These are phyloP conservation scores for Tricholoma bakamatsutake DNA, from an alignment of 768 basidiomycete genomes.

Conservation along the genomic window DNA sequence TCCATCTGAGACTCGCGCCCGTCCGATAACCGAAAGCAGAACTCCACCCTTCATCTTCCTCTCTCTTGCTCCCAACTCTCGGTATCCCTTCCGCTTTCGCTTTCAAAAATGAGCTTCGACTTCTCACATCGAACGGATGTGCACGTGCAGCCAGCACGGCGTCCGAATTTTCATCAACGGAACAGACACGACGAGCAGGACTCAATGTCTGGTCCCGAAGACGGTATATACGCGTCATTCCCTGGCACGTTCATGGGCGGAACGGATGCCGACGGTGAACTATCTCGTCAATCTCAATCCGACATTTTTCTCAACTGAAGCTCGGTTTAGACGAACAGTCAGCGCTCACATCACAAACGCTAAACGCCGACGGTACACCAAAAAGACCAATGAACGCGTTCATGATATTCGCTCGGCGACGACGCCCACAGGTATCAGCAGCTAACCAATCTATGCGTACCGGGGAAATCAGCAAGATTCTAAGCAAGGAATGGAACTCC, in stretches of 20 bases:
- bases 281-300: background rate
- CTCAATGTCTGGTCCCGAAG: conserved; percentile 55
- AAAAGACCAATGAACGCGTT: conserved; percentile 93
- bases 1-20: conserved; percentile 38
- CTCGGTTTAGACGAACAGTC: conserved; percentile 23
- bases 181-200: conserved; percentile 39
- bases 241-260: conserved; percentile 34
- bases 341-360: conserved; percentile 67
- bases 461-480: conserved; percentile 83
- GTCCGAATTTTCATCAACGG: conserved; percentile 20
- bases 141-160: conserved; percentile 22
- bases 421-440: conserved; percentile 80
- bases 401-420: conserved; percentile 85
- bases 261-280: conserved; percentile 40
- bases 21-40: conserved; percentile 35
- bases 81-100: conserved; percentile 9
- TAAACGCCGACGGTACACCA: conserved; percentile 83
- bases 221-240: conserved; percentile 38
- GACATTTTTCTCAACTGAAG: background rate
- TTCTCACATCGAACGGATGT: conserved; percentile 8
- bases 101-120: conserved; percentile 22
- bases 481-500: conserved; percentile 80
- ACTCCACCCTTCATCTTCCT: conserved; percentile 8
- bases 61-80: conserved; percentile 12
- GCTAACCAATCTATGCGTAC: conserved; percentile 88